Evolutionary conservation across 2,329 filamentous ascomycete genomes (phyloP).

Genomic region (Albifimbria verrucaria): DNA sequence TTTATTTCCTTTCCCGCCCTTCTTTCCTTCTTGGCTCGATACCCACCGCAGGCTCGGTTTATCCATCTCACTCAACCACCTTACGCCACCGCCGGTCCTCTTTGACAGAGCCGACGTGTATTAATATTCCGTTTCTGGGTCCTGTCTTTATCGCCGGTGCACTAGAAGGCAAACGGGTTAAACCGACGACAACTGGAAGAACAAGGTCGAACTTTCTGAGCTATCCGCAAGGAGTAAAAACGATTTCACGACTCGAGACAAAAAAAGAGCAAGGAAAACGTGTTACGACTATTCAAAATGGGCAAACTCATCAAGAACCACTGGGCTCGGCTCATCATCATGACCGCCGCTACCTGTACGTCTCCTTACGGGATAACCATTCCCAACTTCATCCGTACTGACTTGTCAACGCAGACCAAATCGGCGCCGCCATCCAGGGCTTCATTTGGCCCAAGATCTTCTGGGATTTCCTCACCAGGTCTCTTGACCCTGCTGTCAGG

Average conservation of each 20-base stretch:
- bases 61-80: slow-evolving; percentile 34
- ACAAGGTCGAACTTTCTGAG: too few relatives aligned
- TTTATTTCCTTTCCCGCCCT: slow-evolving; percentile 42
- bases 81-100: slow-evolving; percentile 17
- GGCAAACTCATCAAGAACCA: slow-evolving; percentile 99
- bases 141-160: slow-evolving; percentile 5
- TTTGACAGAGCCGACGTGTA: slow-evolving; percentile 23
- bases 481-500: slow-evolving; percentile 80
- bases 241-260: not conserved
- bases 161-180: not conserved
- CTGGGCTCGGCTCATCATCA: slow-evolving; percentile 90
- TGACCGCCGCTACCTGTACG: slow-evolving; percentile 77
- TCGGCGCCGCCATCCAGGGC: slow-evolving; percentile 75
- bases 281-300: slow-evolving; percentile 52
- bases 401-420: slow-evolving; percentile 66
- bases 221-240: slow-evolving; percentile 4
- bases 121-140: slow-evolving; percentile 4
- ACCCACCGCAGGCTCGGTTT: slow-evolving; percentile 51
- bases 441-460: slow-evolving; percentile 99
- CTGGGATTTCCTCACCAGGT: slow-evolving; percentile 93
- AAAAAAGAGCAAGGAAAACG: slow-evolving; percentile 3
- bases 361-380: slow-evolving; percentile 10
- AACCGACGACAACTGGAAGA: too few relatives aligned
- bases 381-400: slow-evolving; percentile 14
- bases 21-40: slow-evolving; percentile 22